Evolutionary conservation across 2,329 filamentous ascomycete species (phyloP), one percentile per base, ranked within the genome.

Genomic region (Fusarium guadeloupense): DNA sequence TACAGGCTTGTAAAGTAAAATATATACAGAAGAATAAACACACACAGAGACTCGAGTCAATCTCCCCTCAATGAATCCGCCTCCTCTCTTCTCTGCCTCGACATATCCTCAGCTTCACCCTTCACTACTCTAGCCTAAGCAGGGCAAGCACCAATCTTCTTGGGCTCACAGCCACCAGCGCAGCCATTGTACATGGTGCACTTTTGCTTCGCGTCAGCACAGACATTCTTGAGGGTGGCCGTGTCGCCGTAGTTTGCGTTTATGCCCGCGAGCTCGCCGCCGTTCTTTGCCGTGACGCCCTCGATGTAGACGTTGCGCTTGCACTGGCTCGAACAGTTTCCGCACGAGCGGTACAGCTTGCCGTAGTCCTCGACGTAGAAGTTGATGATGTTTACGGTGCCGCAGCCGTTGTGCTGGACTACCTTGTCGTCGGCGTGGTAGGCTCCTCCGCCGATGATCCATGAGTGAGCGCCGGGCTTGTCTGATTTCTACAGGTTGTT

Each of bases 301-400:
- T 52, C 45, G 13, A 64, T 45, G 30, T 53, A 42, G 14, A 66
- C 48, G 40, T 62, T 59, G 33, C 63, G 51, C 21, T 59, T 51
- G 41, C 61, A 56, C 28, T 59, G 52, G 10, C 43, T 56, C 2
- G 45, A 43, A 54, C 63, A 66, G 44, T 66, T 56, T 23, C 81
- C 81, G 67, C 81, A 84, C 48, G 75, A 77, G 37, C 81, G 77
- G 58, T 79, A 79, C 14, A 84, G 71, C 63, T 83, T 83, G 42
- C 81, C 81, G 40, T 64, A 83, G 67, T 78, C 71, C 40, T 72
- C 44, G 30, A 55, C 63, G 31, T 62, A 64, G 17, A 59, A 66
- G 54, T 62, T 48, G 20, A 41, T 71, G 55, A 76, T 68, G 16
- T 66, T 56, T 13, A 76, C 64, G 0, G 75, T 78, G 26, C 77